A percentile compares a stretch with the other conserved stretches of the same genome.
These are phyloP conservation scores for Dictyostelium discoideum DNA, from an alignment of 78 protist genomes.

Conservation along the genomic window dicty_2.7 NC_007088.5:6592001-6592500, in stretches of 20 bases:
- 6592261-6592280: constrained; percentile 8
- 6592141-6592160: constrained; percentile 1
- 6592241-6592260: constrained; percentile 11
- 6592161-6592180: constrained; percentile 24
- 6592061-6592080: background rate
- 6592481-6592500: constrained; percentile 15
- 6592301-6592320: background rate
- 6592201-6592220: constrained; percentile 39
- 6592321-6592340: background rate
- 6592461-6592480: background rate
- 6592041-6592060: constrained; percentile 1
- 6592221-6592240: background rate
- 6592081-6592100: constrained; percentile 1
- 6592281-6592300: constrained; percentile 2
- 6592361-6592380: constrained; percentile 3
- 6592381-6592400: background rate
- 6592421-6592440: background rate
- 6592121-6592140: constrained; percentile 43
- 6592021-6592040: background rate
- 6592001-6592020: too few species aligned
- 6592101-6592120: background rate
- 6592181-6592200: constrained; percentile 22
- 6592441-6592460: background rate
- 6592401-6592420: background rate
- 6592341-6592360: constrained; percentile 15